These are phyloP conservation scores for Nicotiana benthamiana DNA, from an alignment of 257 asterid species.

Conservation along the genomic window DNA sequence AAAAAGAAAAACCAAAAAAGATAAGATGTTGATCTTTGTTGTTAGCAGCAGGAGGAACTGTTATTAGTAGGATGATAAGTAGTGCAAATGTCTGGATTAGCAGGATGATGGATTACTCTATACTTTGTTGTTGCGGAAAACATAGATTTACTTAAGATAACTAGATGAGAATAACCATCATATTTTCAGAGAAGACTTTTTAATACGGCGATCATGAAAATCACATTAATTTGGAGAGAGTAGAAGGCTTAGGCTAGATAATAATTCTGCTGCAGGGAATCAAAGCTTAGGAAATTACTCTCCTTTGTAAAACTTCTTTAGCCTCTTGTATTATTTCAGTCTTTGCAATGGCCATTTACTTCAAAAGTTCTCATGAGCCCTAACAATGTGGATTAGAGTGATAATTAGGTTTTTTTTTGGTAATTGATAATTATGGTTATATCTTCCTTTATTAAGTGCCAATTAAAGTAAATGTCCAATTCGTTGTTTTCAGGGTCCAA, in stretches of 20 bases:
- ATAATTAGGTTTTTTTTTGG: too few species aligned
- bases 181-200: background rate
- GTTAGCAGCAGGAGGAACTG: too few species aligned
- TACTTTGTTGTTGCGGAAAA: too few species aligned
- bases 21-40: too few species aligned
- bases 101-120: background rate
- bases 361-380: background rate
- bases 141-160: background rate
- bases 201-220: background rate
- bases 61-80: too few species aligned
- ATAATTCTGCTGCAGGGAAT: too few species aligned
- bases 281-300: too few species aligned
- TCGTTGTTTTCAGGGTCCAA: slow-evolving; percentile 66
- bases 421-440: background rate
- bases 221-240: background rate
- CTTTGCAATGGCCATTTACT: background rate
- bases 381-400: background rate
- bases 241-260: background rate
- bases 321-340: background rate
- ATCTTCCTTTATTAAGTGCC: background rate
- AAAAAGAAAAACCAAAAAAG: too few species aligned
- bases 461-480: background rate
- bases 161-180: background rate
- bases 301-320: too few species aligned
- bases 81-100: background rate